Conservation (phyloP, 768 basidiomycete genomes). For the Naganishia randhawae region DNA sequence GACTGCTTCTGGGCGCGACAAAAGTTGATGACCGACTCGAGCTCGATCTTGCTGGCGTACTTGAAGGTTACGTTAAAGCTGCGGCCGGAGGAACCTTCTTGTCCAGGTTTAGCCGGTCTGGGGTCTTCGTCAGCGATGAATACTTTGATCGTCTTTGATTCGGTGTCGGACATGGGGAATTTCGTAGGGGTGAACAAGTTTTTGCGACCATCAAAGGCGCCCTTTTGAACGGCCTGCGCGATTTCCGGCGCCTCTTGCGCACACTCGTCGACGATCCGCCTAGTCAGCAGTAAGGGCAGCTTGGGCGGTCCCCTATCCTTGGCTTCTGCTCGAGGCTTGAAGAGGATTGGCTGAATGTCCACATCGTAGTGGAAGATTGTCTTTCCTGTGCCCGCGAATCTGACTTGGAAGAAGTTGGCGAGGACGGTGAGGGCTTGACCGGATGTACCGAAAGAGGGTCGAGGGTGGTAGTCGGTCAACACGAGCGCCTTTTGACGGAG, state of each 20-base stretch:
- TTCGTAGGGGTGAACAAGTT: constrained; percentile 44
- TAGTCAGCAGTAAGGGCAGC: not conserved
- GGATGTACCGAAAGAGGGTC: constrained; percentile 20
- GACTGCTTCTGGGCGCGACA: constrained; percentile 41
- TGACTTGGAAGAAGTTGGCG: constrained; percentile 29
- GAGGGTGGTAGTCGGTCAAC: constrained; percentile 12
- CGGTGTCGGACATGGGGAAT: constrained; percentile 24
- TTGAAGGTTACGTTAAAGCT: constrained; percentile 44
- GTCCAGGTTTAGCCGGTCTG: constrained; percentile 36
- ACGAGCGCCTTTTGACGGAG: constrained; percentile 10
- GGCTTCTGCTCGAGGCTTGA: not conserved
- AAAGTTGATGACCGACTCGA: constrained; percentile 42
- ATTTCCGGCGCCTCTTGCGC: not conserved
- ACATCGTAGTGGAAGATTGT: constrained; percentile 46
- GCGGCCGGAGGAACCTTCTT: constrained; percentile 28
- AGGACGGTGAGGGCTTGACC: constrained; percentile 24
- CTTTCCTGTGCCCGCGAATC: constrained; percentile 26
- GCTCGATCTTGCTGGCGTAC: constrained; percentile 42
- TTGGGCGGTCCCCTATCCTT: not conserved
- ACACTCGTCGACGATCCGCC: not conserved
- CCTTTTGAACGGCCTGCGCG: not conserved
- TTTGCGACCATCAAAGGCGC: constrained; percentile 33
- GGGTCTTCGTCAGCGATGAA: constrained; percentile 24
- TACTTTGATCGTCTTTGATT: constrained; percentile 15
- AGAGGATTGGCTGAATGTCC: constrained; percentile 44